These are phyloP conservation scores for Polychaeton citri DNA, from an alignment of 2,329 filamentous ascomycete genomes.

Conservation along the genomic window DNA sequence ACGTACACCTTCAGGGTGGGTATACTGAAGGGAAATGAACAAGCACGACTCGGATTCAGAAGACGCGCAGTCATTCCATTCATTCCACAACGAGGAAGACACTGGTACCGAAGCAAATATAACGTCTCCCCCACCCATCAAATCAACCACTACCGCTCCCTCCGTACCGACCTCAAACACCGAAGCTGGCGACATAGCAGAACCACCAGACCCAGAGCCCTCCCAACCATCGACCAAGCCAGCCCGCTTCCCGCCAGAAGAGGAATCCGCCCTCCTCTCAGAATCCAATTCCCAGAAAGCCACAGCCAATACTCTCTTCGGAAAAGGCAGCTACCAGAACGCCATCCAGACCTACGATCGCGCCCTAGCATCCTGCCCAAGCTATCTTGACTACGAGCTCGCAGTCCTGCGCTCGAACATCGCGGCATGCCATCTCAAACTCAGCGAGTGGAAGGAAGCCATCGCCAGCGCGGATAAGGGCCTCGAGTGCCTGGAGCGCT, in stretches of 20 bases:
- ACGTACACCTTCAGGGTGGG: too few species aligned
- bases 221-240: conserved; percentile 4
- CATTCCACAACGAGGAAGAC: conserved; percentile 14
- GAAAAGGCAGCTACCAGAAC: conserved; percentile 54
- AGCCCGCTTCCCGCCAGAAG: conserved; percentile 29
- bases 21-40: conserved; percentile 6
- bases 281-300: conserved; percentile 63
- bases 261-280: conserved; percentile 45
- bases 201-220: background rate
- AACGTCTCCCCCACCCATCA: background rate
- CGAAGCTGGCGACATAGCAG: background rate
- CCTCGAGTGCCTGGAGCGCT: conserved; percentile 55
- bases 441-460: conserved; percentile 74
- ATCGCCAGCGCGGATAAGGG: conserved; percentile 60
- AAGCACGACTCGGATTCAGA: conserved; percentile 14
- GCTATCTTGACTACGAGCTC: conserved; percentile 75
- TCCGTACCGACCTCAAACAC: background rate
- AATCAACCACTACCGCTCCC: conserved; percentile 1
- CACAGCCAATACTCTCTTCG: conserved; percentile 69
- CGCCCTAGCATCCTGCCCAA: conserved; percentile 64
- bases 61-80: conserved; percentile 17
- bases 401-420: conserved; percentile 83
- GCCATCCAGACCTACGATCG: conserved; percentile 75
- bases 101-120: background rate
- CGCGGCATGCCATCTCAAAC: conserved; percentile 73